Base-by-base conservation (phyloP, 2,329 filamentous ascomycete genomes). In the Fusarium subglutinans region DNA sequence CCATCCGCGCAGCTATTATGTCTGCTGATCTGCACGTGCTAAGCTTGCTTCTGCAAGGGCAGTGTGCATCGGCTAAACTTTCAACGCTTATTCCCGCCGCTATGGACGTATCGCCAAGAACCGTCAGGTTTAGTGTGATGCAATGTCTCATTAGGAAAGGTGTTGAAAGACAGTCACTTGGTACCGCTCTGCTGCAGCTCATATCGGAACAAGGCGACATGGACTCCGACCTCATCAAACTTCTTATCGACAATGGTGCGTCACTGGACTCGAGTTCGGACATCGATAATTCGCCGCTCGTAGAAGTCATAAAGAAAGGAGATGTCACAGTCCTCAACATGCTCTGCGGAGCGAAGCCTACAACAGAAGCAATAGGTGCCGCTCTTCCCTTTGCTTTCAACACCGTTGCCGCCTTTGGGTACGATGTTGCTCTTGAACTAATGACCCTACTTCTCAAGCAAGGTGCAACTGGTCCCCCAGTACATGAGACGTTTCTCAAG, bases 161-260 rank as follows among this genome's bases (percentile, higher is more conserved):
- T 3, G 45, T 71, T 17, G 35, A 44, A 11, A 48, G 20, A 2
- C 26, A 59, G 11, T 15, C 38, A 8, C 62, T 71, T 0, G 61
- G 45, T 2, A 8, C 20, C 1, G 38, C 44, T 7, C 24, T 71
- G 2, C 26, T 48, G 6, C 9, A 54, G 3, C 12, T 50, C 14
- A 35, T 57, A 2, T 44, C n/a, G 5, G 67, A 71, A n/a, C 55
- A 62, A 1, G 45, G 20, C 0, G 26, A 53, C 0, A 35, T 58
- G 4, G 69, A 71, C 40, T 43, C 35, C 1, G 41, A 58, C 1
- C 30, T 71, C 6, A 20, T 62, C 13, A 55, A 61, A 9, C 37
- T 71, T 7, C 53, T 71, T 15, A 41, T 71, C 5, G 55, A 66
- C 8, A 26, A 66, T 10, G 38, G 41, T 20, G 69, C 67, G 3